Conservation (phyloP, 345 rosid genomes). For the Heritiera fomes region DNA sequence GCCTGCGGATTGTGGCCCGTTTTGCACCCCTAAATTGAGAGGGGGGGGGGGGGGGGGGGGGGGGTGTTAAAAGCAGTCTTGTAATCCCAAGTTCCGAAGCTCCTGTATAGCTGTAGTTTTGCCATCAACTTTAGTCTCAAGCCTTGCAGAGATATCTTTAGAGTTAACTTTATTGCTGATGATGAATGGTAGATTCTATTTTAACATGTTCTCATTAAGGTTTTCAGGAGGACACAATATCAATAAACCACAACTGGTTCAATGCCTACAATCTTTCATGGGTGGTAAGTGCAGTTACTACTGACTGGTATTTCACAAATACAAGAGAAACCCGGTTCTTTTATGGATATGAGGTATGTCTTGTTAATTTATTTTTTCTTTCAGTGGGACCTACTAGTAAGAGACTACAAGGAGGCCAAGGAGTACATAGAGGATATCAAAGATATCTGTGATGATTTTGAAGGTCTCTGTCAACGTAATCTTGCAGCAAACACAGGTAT, state of each 20-base stretch:
- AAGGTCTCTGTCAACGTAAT: conserved; percentile 86
- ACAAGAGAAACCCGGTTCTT: not conserved
- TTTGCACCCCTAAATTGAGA: too few relatives aligned
- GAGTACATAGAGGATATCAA: conserved; percentile 85
- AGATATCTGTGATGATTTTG: conserved; percentile 88
- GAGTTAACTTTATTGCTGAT: not conserved
- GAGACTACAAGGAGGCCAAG: conserved; percentile 77
- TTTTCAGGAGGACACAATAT: conserved; percentile 86
- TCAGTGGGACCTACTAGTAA: conserved; percentile 83
- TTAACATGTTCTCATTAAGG: not conserved
- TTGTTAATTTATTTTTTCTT: conserved; percentile 23
- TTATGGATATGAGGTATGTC: not conserved
- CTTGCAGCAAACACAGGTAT: conserved; percentile 96
- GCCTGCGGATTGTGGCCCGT: too few relatives aligned
- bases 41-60: not conserved
- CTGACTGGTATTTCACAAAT: not conserved
- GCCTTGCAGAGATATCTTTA: not conserved
- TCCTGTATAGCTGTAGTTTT: not conserved
- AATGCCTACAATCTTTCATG: conserved; percentile 77
- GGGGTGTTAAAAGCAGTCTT: not conserved
- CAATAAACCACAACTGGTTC: conserved; percentile 97
- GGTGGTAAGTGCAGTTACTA: conserved; percentile 61
- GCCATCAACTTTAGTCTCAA: not conserved
- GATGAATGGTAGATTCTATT: not conserved
- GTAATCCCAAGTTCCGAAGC: not conserved